Conservation (phyloP, 208 protist genomes). For the Acanthamoeba rhysodes region DNA sequence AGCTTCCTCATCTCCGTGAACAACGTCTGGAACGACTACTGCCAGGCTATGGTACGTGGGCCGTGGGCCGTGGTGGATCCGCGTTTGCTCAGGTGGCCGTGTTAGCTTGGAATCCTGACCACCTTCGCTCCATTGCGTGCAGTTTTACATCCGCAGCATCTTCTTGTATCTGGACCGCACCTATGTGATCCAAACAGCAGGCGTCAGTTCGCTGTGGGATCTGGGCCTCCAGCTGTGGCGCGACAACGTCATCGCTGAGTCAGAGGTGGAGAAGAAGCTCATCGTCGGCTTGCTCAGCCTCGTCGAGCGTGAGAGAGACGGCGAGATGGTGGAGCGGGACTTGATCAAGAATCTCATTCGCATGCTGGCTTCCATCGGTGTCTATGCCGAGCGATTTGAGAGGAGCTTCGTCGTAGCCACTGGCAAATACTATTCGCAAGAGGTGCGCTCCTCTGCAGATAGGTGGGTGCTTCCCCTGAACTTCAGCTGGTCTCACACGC, state of each 20-base stretch:
- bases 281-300: constrained; percentile 76
- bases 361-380: constrained; percentile 75
- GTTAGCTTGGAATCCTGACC: background rate
- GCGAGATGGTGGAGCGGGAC: constrained; percentile 75
- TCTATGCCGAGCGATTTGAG: constrained; percentile 85
- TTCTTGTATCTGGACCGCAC: constrained; percentile 89
- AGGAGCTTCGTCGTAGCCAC: constrained; percentile 80
- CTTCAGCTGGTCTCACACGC: background rate
- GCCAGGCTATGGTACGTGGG: constrained; percentile 76
- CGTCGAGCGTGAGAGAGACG: constrained; percentile 83
- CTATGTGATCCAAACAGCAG: constrained; percentile 85
- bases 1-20: constrained; percentile 79
- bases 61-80: background rate
- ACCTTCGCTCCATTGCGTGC: background rate
- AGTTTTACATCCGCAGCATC: constrained; percentile 86
- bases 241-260: constrained; percentile 20
- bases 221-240: constrained; percentile 86
- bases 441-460: background rate
- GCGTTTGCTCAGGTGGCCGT: background rate
- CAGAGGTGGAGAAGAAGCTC: constrained; percentile 81
- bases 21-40: constrained; percentile 76
- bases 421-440: constrained; percentile 62
- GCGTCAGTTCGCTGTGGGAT: constrained; percentile 83
- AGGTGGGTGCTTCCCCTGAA: background rate
- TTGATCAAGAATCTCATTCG: constrained; percentile 70